These are phyloP conservation scores for Escallonia herrerae DNA, from an alignment of 129 eudicot species.

Conservation along the genomic window DNA sequence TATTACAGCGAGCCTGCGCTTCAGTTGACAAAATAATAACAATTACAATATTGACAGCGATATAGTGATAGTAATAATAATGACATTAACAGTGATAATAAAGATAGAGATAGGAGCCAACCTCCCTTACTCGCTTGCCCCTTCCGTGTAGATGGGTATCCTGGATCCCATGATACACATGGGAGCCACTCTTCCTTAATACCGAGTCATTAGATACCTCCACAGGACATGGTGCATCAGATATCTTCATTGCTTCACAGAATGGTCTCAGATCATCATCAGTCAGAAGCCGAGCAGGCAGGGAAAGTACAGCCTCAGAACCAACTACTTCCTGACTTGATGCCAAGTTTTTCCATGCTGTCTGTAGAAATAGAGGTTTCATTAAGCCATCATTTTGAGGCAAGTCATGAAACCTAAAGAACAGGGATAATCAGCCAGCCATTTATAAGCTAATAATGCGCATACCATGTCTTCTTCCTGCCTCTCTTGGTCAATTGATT, in stretches of 20 bases:
- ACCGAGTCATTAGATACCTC: conserved; percentile 42
- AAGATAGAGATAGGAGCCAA: conserved; percentile 20
- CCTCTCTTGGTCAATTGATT: conserved; percentile 77
- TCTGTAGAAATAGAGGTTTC: conserved; percentile 35
- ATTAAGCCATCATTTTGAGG: neutral
- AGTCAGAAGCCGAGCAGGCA: conserved; percentile 81
- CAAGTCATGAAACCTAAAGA: neutral
- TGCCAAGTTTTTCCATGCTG: conserved; percentile 52
- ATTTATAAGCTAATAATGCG: neutral
- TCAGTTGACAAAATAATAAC: too few species aligned
- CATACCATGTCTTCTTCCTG: conserved; percentile 87
- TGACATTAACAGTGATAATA: too few species aligned
- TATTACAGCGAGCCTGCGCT: too few species aligned
- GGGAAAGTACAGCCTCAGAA: conserved; percentile 40
- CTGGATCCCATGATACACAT: conserved; percentile 42
- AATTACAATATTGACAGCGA: too few species aligned
- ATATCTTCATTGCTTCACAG: conserved; percentile 77
- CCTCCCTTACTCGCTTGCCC: conserved; percentile 99
- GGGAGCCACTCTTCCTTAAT: conserved; percentile 57
- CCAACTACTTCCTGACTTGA: conserved; percentile 37
- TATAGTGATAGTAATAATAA: too few species aligned
- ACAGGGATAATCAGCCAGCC: neutral
- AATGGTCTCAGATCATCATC: conserved; percentile 72
- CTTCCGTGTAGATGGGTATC: conserved; percentile 93
- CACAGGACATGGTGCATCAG: conserved; percentile 43